These are phyloP conservation scores for Nakazawaea populi DNA, from an alignment of 805 yeast species.

Conservation along the genomic window DNA sequence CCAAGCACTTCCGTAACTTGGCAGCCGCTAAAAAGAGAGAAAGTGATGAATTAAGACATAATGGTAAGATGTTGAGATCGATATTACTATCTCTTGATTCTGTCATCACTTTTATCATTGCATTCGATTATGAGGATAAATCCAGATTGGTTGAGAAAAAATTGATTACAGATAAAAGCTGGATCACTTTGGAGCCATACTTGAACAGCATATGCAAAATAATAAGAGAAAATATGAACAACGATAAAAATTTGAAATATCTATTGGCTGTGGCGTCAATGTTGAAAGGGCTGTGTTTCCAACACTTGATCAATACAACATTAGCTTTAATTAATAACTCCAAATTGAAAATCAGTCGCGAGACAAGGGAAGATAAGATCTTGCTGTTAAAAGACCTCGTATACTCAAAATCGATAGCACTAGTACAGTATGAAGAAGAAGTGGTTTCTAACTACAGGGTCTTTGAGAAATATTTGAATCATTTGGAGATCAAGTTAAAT, in stretches of 20 bases:
- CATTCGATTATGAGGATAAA: constrained; percentile 12
- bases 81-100: constrained; percentile 2
- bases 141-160: constrained; percentile 10
- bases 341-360: background rate
- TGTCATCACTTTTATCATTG: constrained; percentile 8
- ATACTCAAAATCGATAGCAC: background rate
- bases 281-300: constrained; percentile 5
- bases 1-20: constrained; percentile 9
- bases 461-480: constrained; percentile 8
- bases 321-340: constrained; percentile 1
- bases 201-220: constrained; percentile 3
- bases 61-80: background rate
- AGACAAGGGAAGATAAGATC: background rate
- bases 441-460: background rate
- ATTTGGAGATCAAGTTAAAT: constrained; percentile 4
- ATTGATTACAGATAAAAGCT: constrained; percentile 8
- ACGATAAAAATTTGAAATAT: background rate
- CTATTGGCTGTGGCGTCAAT: constrained; percentile 3
- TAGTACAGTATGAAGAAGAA: constrained; percentile 1
- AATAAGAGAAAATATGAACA: background rate
- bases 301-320: constrained; percentile 4
- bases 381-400: constrained; percentile 1
- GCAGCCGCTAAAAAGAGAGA: constrained; percentile 10
- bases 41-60: constrained; percentile 3
- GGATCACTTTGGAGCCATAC: constrained; percentile 9